Percentiles rank a stretch among this genome's conserved stretches.
Evolutionary conservation across 176 grass and related monocot genomes (phyloP).

Genomic region (Rhynchospora tenuis): DNA sequence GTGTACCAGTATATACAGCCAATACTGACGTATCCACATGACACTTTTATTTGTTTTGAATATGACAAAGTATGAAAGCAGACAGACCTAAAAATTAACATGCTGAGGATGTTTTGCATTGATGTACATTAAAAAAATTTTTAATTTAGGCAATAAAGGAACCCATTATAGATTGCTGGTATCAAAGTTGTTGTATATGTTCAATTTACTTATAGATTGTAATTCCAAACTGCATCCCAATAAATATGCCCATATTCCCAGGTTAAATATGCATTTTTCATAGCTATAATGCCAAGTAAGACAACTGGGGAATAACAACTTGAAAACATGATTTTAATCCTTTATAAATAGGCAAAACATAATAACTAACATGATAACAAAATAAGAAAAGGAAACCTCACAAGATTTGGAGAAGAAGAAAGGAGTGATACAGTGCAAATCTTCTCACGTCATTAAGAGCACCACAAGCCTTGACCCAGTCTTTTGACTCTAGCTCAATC

Average conservation of each 20-base stretch:
- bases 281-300: not conserved
- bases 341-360: not conserved
- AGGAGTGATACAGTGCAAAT: conserved; percentile 55
- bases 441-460: conserved; percentile 73
- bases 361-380: not conserved
- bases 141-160: not conserved
- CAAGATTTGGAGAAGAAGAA: conserved; percentile 59
- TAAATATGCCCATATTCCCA: not conserved
- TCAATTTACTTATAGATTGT: not conserved
- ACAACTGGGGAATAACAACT: not conserved
- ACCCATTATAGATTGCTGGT: not conserved
- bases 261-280: not conserved
- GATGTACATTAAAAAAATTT: not conserved
- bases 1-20: not conserved
- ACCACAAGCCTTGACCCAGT: conserved; percentile 70
- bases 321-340: not conserved
- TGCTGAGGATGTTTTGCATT: not conserved
- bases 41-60: not conserved
- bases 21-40: not conserved
- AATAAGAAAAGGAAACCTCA: conserved; percentile 26
- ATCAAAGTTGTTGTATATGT: not conserved
- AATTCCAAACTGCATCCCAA: not conserved
- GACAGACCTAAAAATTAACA: not conserved
- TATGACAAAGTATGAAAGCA: not conserved
- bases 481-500: conserved; percentile 61